Percentiles rank a stretch among this genome's conserved stretches.
Evolutionary conservation across 495 filamentous ascomycete genomes (phyloP).

Genomic region (Articulospora tetracladia): DNA sequence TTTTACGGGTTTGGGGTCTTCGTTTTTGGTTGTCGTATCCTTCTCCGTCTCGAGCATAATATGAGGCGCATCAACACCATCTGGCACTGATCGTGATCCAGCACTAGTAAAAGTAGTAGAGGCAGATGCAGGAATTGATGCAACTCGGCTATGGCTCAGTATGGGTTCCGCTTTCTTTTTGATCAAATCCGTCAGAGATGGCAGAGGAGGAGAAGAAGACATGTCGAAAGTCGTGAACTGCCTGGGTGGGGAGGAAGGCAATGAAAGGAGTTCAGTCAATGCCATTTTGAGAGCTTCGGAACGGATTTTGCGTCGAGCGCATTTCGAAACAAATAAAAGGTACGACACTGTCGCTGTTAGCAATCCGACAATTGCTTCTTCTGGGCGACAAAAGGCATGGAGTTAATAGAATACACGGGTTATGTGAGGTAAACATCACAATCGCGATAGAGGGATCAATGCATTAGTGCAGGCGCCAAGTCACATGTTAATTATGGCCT

Average conservation of each 20-base stretch:
- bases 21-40: not conserved
- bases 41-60: not conserved
- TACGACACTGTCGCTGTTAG: constrained; percentile 25
- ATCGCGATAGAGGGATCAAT: not conserved
- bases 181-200: constrained; percentile 37
- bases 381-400: not conserved
- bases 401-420: not conserved
- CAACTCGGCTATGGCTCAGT: constrained; percentile 30
- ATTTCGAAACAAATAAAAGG: constrained; percentile 20
- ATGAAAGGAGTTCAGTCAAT: constrained; percentile 27
- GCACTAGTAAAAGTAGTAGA: constrained; percentile 37
- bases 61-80: not conserved
- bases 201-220: constrained; percentile 41
- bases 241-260: constrained; percentile 32
- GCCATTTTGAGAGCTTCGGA: constrained; percentile 32
- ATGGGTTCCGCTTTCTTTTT: constrained; percentile 30
- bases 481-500: not conserved
- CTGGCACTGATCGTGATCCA: constrained; percentile 17
- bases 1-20: not conserved
- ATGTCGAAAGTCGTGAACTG: constrained; percentile 26
- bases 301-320: constrained; percentile 38
- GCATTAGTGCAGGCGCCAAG: not conserved
- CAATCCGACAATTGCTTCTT: not conserved
- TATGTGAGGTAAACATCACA: not conserved
- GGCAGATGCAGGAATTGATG: constrained; percentile 31